Base-by-base conservation (phyloP, 176 grass and related monocot species). In the Lolium multiflorum region DNA sequence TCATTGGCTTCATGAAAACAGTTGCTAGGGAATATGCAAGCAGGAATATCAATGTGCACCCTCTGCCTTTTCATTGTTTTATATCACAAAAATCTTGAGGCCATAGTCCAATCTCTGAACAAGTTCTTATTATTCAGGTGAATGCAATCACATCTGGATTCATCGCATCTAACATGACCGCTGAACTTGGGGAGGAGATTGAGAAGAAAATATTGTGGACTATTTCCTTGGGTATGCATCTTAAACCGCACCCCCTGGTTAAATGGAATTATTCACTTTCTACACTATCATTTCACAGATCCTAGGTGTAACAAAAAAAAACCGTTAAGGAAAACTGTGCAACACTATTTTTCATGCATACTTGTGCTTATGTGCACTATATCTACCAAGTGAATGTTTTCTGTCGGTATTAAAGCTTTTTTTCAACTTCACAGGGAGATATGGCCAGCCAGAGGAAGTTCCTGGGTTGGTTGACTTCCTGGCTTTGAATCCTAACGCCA, bases 11-110 rank as follows among this genome's bases (percentile, higher is more conserved):
- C 72, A 98, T 90, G 3, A 98, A 98, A 92, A 91, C 92, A 47
- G 92, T 96, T 82, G 97, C 97, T 71, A 92, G 92, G 78, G 97
- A 98, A 86, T 98, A 98, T 91, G 93, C 94, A 82, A 98, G 97
- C 88, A 91, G 97, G 80, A 96, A 94, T 87, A 98, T 98, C 83
- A 96, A 86, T 86, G 97, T 96, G 15, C 82, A 71, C 35, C 37
- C 24, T 57, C 44, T 68, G 17, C 79, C 56, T 75, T 86, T 84
- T 43, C 51, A 28, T 81, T 81, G 0, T n/a, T n/a, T 67, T 76
- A 74, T 20, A 26, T 80, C 14, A 24, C 37, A 3, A 48, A 51
- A 38, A 73, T 39, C 50, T 59, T 81, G 17, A 24, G 16, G 41
- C 51, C 1, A 0, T 63, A 41, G 9, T n/a, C 35, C 46, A 24